Evolutionary conservation across 2,329 filamentous ascomycete genomes (phyloP), one percentile per base, ranked within the genome.

Genomic region (Cytospora leucostoma): DNA sequence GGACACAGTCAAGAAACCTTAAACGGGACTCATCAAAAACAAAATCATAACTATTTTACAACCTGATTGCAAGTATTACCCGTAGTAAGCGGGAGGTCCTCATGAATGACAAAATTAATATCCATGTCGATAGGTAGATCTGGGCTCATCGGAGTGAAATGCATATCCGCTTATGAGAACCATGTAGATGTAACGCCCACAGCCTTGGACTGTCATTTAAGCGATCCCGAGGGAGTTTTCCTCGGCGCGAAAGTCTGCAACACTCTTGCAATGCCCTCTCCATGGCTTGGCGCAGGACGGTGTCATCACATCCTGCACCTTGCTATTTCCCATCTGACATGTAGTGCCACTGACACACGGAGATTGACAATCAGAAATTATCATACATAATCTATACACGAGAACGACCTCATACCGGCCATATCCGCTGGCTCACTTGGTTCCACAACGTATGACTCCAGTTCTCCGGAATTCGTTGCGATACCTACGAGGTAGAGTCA

Each of bases 391-490:
- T 44, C n/a, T n/a, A 44, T 44, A 44, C 17, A 21, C 3, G 11
- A 7, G n/a, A 47, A 47, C 44, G 19, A 11, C 8, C n/a, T 47
- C n/a, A 47, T n/a, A n/a, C 44, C 32, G 61, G 61, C 61, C 54
- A 51, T 10, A 65, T 47, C 49, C 57, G 63, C 27, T 59, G 61
- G 6, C 40, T 50, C 1, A 62, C 56, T 27, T 65, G 64, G 52
- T 65, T 65, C 64, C 64, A 63, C 21, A 65, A 27, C 3, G 52
- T 63, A 44, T 65, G 64, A 13, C 56, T 65, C 64, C 64, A 65
- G 37, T 61, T 63, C 53, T 63, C 64, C 2, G 64, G 64, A 4
- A 65, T 49, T 4, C 53, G 37, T 44, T 65, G 64, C 35, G 64
- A 65, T 54, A 65, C 57, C 64, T 65, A 51, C 32, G 32, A 38